Evolutionary conservation across 1,139 yeast species (phyloP).

Genomic region (Saccharomyces hybrid): DNA sequence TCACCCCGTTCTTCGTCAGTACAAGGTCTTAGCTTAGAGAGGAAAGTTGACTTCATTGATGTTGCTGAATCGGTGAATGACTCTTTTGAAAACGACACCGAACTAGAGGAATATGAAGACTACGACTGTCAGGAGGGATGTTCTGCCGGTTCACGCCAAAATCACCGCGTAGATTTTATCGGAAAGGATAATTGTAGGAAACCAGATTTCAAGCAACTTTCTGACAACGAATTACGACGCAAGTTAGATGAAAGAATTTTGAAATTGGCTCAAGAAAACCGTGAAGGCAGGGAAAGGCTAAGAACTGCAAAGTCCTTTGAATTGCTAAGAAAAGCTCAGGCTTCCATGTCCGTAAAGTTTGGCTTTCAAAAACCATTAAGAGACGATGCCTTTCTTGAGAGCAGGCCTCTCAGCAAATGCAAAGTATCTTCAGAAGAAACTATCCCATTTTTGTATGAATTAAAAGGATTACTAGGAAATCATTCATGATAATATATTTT

Average conservation of each 20-base stretch:
- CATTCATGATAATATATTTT: background rate
- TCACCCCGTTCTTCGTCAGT: background rate
- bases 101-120: conserved; percentile 9
- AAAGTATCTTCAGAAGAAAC: conserved; percentile 13
- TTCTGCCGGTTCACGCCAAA: background rate
- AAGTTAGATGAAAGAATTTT: conserved; percentile 25
- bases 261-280: conserved; percentile 27
- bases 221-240: conserved; percentile 26
- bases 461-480: conserved; percentile 9
- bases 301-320: conserved; percentile 29
- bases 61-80: conserved; percentile 10
- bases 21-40: conserved; percentile 9
- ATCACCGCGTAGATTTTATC: background rate
- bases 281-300: conserved; percentile 18
- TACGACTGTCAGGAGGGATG: conserved; percentile 4
- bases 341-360: conserved; percentile 2
- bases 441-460: conserved; percentile 13
- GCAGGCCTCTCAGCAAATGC: background rate
- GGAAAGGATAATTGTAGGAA: background rate
- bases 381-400: background rate
- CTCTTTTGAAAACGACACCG: conserved; percentile 7
- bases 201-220: conserved; percentile 14
- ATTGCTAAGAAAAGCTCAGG: conserved; percentile 15
- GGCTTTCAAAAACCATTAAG: background rate
- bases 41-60: conserved; percentile 14